A percentile compares a stretch with the other conserved stretches of the same genome.
Evolutionary conservation across 2,329 filamentous ascomycete genomes (phyloP).

Genomic region (Arthroderma sp.): DNA sequence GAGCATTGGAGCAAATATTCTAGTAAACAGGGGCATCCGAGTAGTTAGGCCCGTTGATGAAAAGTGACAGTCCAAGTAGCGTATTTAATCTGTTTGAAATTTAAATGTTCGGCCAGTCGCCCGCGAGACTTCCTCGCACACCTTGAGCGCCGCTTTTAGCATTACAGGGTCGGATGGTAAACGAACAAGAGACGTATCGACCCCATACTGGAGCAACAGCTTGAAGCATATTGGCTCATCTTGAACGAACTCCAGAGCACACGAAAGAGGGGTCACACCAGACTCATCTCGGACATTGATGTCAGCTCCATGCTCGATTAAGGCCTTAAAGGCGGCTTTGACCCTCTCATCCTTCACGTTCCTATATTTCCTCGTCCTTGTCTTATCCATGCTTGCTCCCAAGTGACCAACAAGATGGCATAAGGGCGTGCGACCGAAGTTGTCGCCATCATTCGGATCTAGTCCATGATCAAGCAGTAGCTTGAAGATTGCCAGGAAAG

Average conservation of each 20-base stretch:
- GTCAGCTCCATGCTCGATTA: conserved; percentile 5
- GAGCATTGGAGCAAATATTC: no score
- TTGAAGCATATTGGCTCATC: background rate
- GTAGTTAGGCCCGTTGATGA: no score
- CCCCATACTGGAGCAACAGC: background rate
- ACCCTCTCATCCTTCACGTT: background rate
- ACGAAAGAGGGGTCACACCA: background rate
- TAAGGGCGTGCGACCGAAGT: background rate
- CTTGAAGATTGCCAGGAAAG: background rate
- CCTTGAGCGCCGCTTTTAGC: background rate
- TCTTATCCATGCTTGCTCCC: background rate
- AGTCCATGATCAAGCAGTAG: background rate
- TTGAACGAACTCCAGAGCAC: background rate
- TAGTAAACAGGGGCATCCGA: no score
- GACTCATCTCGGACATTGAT: background rate
- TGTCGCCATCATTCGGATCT: background rate
- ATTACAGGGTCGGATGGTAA: background rate
- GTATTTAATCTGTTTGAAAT: no score
- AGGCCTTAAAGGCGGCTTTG: background rate
- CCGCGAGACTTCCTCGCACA: background rate
- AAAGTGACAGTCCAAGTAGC: no score
- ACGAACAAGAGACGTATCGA: background rate
- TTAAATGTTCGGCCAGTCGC: background rate
- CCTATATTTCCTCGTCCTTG: background rate
- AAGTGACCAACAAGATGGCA: background rate